Evolutionary conservation across 2,329 filamentous ascomycete genomes (phyloP), one percentile per base, ranked within the genome.

Genomic region (Aureobasidium sp.): DNA sequence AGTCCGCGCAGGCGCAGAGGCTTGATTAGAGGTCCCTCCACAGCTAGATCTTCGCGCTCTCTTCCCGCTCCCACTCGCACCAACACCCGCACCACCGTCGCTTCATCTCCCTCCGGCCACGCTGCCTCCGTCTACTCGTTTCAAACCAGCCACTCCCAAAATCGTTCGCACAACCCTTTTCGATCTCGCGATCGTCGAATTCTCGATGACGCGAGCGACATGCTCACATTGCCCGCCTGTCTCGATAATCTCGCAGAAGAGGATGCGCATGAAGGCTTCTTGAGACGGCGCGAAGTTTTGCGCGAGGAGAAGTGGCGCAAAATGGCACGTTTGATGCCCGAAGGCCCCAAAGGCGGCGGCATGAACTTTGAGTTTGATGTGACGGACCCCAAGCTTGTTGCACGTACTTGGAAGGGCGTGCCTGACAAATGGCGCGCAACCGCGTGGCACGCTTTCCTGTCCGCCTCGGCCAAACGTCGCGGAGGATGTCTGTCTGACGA

Each of bases 371-470:
- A 91, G 61, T 97, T 97, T 71, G 91, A 97, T 74, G 83, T 84
- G 41, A 85, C 82, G 66, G 89, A 88, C 72, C 82, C 89, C 6
- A 81, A 97, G 73, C 79, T 99, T 47, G 87, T 96, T 63, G 88
- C 92, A 67, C 85, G 94, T 62, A 95, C 91, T 1, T 99, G 94
- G 94, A 99, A 99, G 73, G 94, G 94, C 34, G 96, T 99, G 65
- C 94, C 94, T 0, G 94, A 99, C 75, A 86, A 91, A 65, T 99
- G 94, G 94, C 88, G 94, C 57, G 85, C 88, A 36, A 88, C 90
- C 1, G 94, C 93, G 2, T 99, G 94, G 94, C 93, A 93, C 77
- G 91, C 91, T 4, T 99, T 99, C 72, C 82, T 99, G 31, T 83
- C 86, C 7, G 79, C 88, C 9, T 93, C 90, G 66, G 91, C 91